These are phyloP conservation scores for Torulaspora quercuum DNA, from an alignment of 805 yeast species.

Conservation along the genomic window DNA sequence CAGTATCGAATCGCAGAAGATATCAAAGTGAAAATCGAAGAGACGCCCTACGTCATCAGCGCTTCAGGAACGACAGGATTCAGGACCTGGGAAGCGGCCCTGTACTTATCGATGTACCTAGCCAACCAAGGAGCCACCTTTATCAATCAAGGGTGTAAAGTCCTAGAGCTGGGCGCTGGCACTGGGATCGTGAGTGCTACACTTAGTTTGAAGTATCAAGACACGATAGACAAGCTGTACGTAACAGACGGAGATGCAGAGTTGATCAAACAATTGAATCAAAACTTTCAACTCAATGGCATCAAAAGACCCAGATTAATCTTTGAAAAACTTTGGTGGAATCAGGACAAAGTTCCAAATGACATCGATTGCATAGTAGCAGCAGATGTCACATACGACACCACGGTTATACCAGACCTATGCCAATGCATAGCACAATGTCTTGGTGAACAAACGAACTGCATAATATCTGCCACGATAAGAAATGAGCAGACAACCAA, in stretches of 20 bases:
- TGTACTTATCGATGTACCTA: constrained; percentile 57
- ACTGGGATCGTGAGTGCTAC: constrained; percentile 63
- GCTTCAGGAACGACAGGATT: constrained; percentile 84
- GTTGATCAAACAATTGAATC: constrained; percentile 26
- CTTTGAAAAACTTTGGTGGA: constrained; percentile 59
- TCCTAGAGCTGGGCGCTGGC: constrained; percentile 84
- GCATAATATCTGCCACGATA: constrained; percentile 66
- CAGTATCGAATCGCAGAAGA: constrained; percentile 29
- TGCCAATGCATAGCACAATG: constrained; percentile 43
- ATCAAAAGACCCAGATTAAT: constrained; percentile 19
- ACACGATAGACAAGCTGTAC: constrained; percentile 13
- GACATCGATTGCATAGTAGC: constrained; percentile 57
- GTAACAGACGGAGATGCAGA: constrained; percentile 36
- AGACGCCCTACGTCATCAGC: constrained; percentile 61
- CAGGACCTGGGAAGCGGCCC: constrained; percentile 92
- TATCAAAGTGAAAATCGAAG: constrained; percentile 42
- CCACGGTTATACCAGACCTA: constrained; percentile 52
- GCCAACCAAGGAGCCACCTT: constrained; percentile 2
- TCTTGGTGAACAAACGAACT: constrained; percentile 20
- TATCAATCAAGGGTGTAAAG: constrained; percentile 16
- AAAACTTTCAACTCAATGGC: constrained; percentile 47
- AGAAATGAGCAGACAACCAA: constrained; percentile 55
- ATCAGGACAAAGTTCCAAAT: constrained; percentile 41
- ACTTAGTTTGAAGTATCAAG: constrained; percentile 14
- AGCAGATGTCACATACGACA: constrained; percentile 87